A percentile compares a stretch with the other conserved stretches of the same genome.
Evolutionary conservation across 257 asterid genomes (phyloP).

Genomic region (Verbascum thapsus): DNA sequence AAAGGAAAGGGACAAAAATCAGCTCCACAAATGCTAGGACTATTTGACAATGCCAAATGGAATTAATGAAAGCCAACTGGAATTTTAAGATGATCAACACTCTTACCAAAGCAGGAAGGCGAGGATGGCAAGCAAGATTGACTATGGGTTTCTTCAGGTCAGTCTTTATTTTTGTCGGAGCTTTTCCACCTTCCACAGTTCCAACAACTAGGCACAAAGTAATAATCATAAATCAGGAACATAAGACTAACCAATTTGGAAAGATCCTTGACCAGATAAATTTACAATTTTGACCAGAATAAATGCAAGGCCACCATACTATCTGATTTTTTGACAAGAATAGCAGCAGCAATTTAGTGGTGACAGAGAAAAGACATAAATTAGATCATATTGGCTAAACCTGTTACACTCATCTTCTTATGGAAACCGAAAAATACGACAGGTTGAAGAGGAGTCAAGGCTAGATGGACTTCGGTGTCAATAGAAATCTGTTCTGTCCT

Average conservation of each 20-base stretch:
- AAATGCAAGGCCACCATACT: constrained; percentile 8
- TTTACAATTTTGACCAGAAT: constrained; percentile 5
- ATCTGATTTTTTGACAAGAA: background rate
- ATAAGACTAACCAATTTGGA: constrained; percentile 22
- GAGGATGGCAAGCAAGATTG: constrained; percentile 99
- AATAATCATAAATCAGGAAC: constrained; percentile 34
- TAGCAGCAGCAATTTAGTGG: background rate
- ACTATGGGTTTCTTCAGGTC: constrained; percentile 98
- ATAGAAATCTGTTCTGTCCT: constrained; percentile 85
- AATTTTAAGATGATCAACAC: constrained; percentile 23
- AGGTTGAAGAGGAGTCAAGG: constrained; percentile 97
- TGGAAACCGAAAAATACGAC: constrained; percentile 97
- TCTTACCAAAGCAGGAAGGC: constrained; percentile 92
- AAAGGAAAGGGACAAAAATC: constrained; percentile 32
- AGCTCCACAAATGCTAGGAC: constrained; percentile 28
- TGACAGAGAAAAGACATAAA: background rate
- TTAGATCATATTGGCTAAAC: constrained; percentile 38
- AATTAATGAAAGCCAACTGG: constrained; percentile 12
- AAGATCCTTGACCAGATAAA: constrained; percentile 19
- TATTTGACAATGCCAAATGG: constrained; percentile 17
- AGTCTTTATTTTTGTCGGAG: constrained; percentile 97
- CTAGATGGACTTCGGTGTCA: constrained; percentile 98
- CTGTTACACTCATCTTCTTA: constrained; percentile 98
- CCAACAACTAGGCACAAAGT: constrained; percentile 76
- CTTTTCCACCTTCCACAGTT: constrained; percentile 96